Percentiles rank a stretch among this genome's conserved stretches.
Conservation (phyloP, 78 protist genomes). For the Dictyostelium firmibasis region DNA sequence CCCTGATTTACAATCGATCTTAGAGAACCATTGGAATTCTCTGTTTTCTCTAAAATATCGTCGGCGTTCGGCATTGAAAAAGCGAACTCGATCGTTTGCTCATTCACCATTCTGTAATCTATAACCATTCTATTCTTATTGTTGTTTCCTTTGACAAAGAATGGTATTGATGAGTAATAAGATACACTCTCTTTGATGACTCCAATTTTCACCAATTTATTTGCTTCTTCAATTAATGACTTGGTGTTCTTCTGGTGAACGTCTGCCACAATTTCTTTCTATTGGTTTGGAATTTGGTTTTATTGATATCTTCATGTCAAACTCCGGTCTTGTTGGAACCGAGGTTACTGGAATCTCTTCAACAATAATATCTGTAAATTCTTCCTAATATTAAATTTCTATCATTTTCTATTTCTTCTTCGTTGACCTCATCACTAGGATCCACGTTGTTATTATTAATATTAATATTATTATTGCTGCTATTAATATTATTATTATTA, state of each 20-base stretch:
- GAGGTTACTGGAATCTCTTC: too few species aligned
- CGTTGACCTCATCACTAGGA: too few species aligned
- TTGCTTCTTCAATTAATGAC: neutral
- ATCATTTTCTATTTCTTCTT: too few species aligned
- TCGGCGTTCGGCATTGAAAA: neutral
- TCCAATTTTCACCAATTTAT: neutral
- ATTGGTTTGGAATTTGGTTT: too few species aligned
- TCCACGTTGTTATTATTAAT: too few species aligned
- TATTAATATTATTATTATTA: too few species aligned
- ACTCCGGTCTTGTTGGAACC: too few species aligned
- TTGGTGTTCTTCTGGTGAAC: neutral
- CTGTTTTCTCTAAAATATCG: neutral
- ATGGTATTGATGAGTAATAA: neutral
- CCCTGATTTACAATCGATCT: neutral
- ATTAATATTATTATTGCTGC: too few species aligned
- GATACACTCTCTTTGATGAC: neutral
- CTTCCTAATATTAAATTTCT: too few species aligned
- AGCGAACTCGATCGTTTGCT: neutral
- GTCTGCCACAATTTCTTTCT: too few species aligned
- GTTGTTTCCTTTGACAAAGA: neutral
- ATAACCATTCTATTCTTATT: neutral
- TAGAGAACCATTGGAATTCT: neutral
- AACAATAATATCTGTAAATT: too few species aligned
- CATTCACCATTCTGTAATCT: neutral
- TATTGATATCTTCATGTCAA: too few species aligned